Evolutionary conservation across 176 grass and related monocot genomes (phyloP).

Genomic region (Carex myosuroides): DNA sequence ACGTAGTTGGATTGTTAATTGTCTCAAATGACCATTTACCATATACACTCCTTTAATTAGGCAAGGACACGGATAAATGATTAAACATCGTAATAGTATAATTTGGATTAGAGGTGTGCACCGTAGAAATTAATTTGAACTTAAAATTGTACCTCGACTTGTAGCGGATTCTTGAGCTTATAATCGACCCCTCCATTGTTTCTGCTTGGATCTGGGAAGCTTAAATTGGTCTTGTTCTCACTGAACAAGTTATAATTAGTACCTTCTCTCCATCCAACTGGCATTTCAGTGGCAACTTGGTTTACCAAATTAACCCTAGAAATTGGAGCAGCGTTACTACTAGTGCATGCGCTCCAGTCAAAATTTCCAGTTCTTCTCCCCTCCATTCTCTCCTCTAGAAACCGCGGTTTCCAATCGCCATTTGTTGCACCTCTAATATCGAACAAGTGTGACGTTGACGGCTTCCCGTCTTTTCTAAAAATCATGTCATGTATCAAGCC

Average conservation of each 20-base stretch:
- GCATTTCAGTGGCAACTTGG: conserved; percentile 13
- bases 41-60: not conserved
- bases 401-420: not conserved
- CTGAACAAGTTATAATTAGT: not conserved
- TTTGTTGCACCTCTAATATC: conserved; percentile 35
- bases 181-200: conserved; percentile 35
- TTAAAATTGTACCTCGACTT: conserved; percentile 18
- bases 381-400: conserved; percentile 30
- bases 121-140: not conserved
- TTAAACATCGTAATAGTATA: not conserved
- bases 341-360: conserved; percentile 17
- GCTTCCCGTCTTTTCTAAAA: conserved; percentile 36
- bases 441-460: conserved; percentile 30
- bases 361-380: conserved; percentile 11
- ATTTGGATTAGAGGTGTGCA: not conserved
- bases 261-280: conserved; percentile 37
- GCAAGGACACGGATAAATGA: not conserved
- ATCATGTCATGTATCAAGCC: conserved; percentile 54
- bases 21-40: not conserved
- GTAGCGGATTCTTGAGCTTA: conserved; percentile 27
- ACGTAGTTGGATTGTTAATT: not conserved
- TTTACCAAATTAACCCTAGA: not conserved
- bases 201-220: conserved; percentile 28
- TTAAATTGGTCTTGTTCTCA: conserved; percentile 6
- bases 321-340: not conserved